Evolutionary conservation across 768 basidiomycete species (phyloP), one percentile per base, ranked within the genome.

Genomic region (Pleurotus eryngii): DNA sequence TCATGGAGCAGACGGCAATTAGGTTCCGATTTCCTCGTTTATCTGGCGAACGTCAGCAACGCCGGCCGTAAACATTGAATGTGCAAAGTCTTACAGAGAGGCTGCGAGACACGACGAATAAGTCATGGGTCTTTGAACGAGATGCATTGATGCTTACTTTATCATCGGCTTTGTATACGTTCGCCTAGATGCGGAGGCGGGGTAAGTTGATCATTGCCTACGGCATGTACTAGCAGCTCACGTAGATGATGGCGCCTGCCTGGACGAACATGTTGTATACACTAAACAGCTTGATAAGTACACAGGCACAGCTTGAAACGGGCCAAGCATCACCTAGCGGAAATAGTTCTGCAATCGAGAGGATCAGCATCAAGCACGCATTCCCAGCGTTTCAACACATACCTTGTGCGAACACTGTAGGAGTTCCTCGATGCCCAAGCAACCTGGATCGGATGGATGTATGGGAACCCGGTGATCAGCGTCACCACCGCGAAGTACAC

Each of bases 231-330:
- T 4, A 18, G n/a, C 2, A 12, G 68, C 76, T 46, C 57, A 79
- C 80, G 60, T 76, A 76, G 38, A 80, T 68, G 35, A 85, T 78
- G 15, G 70, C 74, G 15, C 80, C 80, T 3, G 79, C 78, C 66
- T 86, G 83, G n/a, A 85, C 82, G 59, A 79, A 81, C 77, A 86
- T 83, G 61, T 86, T 87, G 67, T 87, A 86, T 24, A 83, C 69
- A 55, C 74, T 70, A 17, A 22, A 35, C 30, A 35, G 1, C 30
- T 35, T 9, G 30, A 35, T 35, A 35, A 35, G 30, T 35, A 3
- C 30, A 11, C 30, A 4, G 9, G 11, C 11, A 35, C 8, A 0
- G 2, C 30, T 35, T 35, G 30, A 35, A 35, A 11, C 30, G 30
- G 30, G 11, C 30, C 30, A 35, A 35, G 30, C 11, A 11, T 45